A percentile compares a stretch with the other conserved stretches of the same genome.
These are phyloP conservation scores for Albatrellus ellisii DNA, from an alignment of 768 basidiomycete genomes.

Conservation along the genomic window DNA sequence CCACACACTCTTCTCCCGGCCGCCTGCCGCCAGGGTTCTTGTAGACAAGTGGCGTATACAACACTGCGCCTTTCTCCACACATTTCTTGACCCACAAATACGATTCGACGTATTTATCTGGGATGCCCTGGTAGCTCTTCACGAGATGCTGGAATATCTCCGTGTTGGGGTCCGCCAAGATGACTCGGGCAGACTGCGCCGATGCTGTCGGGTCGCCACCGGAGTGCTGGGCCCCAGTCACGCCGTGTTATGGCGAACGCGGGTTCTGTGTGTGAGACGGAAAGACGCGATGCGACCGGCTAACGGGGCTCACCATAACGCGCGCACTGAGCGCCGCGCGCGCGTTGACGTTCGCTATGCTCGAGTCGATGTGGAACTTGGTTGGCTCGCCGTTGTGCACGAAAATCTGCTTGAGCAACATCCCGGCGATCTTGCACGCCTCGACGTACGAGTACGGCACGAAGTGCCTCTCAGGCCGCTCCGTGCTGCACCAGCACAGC, in stretches of 20 bases:
- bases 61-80: constrained; percentile 49
- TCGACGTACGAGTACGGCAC: constrained; percentile 76
- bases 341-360: constrained; percentile 69
- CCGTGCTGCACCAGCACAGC: constrained; percentile 54
- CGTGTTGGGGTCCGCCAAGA: constrained; percentile 70
- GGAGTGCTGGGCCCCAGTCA: constrained; percentile 40
- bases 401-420: constrained; percentile 66
- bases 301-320: constrained; percentile 41
- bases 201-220: constrained; percentile 68
- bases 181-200: constrained; percentile 57
- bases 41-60: constrained; percentile 66
- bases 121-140: constrained; percentile 53
- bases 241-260: neutral
- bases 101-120: constrained; percentile 68
- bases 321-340: constrained; percentile 51
- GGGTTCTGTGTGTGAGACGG: neutral
- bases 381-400: constrained; percentile 50
- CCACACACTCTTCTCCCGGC: constrained; percentile 64
- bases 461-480: constrained; percentile 64
- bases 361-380: constrained; percentile 68
- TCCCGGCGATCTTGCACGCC: constrained; percentile 70
- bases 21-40: constrained; percentile 77
- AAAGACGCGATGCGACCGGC: neutral
- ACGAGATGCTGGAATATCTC: constrained; percentile 65
- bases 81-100: constrained; percentile 80